Base-by-base conservation (phyloP, 2,329 filamentous ascomycete species). In the Trichoderma asperellum region DNA sequence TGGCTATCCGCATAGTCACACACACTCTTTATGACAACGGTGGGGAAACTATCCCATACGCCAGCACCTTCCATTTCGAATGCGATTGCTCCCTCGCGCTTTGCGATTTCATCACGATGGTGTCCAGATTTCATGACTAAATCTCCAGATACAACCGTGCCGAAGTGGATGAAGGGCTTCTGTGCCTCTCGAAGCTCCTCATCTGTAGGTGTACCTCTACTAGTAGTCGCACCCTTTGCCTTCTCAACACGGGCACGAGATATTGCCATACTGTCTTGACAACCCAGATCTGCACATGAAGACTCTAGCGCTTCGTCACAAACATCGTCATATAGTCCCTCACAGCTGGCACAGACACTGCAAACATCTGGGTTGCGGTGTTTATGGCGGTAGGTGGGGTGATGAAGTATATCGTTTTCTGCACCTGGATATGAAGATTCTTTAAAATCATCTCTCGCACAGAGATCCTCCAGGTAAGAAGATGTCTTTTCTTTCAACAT, bases 1-100 rank as follows among this genome's bases (percentile, higher is more conserved):
- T 82, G 79, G 12, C 73, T 76, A 67, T 82, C 80, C 2, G 78
- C 78, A 60, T 81, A 82, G 65, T 80, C 77, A 47, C 76, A 82
- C 2, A 79, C 76, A 1, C 78, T 78, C 29, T 79, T 78, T 52
- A 82, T 77, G 0, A 79, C 73, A 0, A 81, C 49, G 29, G 77
- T 79, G 0, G 79, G 79, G 5, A 81, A 72, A 0, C 68, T 70
- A 10, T 75, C 73, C 73, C 73, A 77, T 0, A 75, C 63, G 0
- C 77, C 77, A 1, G 75, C 77, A 0, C 75, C 74, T 56, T 78
- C 77, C 77, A 78, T 78, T 60, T 79, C 78, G 24, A 79, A 79
- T 0, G 70, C 77, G 12, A 79, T 73, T 0, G 75, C 60, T 1
- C 43, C 37, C 0, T 73, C 66, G 34, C 68, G 10, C 7, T 62